These are phyloP conservation scores for Echium plantagineum DNA, from an alignment of 257 asterid genomes.

Conservation along the genomic window DNA sequence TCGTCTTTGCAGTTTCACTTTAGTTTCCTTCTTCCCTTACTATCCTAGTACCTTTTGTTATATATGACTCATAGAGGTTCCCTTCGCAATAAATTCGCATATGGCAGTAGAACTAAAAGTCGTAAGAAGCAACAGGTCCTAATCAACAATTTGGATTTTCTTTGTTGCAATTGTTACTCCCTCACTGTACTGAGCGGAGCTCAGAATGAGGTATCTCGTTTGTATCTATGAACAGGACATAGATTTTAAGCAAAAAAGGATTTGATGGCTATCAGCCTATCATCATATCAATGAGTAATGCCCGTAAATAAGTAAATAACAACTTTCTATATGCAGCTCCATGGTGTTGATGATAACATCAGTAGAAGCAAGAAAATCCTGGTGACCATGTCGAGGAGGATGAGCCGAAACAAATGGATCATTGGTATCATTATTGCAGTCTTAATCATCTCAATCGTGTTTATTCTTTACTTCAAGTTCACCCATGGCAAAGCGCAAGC, in stretches of 20 bases:
- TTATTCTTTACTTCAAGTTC: constrained; percentile 64
- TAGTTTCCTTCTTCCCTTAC: neutral
- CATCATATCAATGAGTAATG: neutral
- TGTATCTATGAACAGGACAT: too few species aligned
- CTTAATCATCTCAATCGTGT: constrained; percentile 40
- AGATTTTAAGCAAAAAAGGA: too few species aligned
- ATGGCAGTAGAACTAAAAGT: too few species aligned
- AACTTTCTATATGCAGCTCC: constrained; percentile 37
- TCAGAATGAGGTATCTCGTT: too few species aligned
- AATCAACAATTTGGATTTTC: too few species aligned
- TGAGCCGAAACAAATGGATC: constrained; percentile 73
- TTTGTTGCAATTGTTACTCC: too few species aligned
- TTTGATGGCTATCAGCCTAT: neutral
- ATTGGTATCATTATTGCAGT: constrained; percentile 39
- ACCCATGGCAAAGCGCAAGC: constrained; percentile 13
- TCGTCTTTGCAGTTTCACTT: neutral
- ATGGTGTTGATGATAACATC: constrained; percentile 69
- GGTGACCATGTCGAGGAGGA: constrained; percentile 59
- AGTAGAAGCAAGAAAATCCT: constrained; percentile 65
- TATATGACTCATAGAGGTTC: too few species aligned
- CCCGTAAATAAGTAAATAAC: neutral
- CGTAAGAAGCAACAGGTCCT: too few species aligned
- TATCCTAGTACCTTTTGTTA: too few species aligned
- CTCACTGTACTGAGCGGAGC: too few species aligned
- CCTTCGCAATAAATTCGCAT: too few species aligned